A percentile compares a stretch with the other conserved stretches of the same genome.
Conservation (phyloP, 176 grass and related monocot genomes). For the Calamus simplicifolius region DNA sequence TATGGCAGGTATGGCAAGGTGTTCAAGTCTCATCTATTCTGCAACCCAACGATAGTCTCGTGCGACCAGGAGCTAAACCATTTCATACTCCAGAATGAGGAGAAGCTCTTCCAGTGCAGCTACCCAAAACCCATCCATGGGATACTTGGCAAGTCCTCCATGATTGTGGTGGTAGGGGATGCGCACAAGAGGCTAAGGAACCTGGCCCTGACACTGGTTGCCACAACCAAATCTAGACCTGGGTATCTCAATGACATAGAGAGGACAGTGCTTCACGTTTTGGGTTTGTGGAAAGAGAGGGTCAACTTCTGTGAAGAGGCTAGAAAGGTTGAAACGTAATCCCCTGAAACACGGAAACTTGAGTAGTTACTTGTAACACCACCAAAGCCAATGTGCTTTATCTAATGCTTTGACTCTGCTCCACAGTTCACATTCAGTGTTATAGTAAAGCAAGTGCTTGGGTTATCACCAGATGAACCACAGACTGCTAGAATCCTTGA, state of each 20-base stretch:
- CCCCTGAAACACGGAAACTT: conserved; percentile 23
- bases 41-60: conserved; percentile 63
- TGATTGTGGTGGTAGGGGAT: conserved; percentile 80
- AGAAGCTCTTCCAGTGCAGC: conserved; percentile 86
- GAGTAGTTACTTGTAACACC: conserved; percentile 17
- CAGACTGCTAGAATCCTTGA: conserved; percentile 63
- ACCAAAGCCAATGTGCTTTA: not conserved
- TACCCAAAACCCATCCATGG: conserved; percentile 79
- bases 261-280: conserved; percentile 50
- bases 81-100: conserved; percentile 95
- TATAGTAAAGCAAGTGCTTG: conserved; percentile 95
- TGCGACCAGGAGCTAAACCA: conserved; percentile 90
- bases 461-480: conserved; percentile 62
- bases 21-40: conserved; percentile 90
- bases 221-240: conserved; percentile 61
- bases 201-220: conserved; percentile 60
- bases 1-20: conserved; percentile 67
- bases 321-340: conserved; percentile 60
- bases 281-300: conserved; percentile 31
- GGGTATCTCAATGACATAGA: conserved; percentile 73
- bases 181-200: conserved; percentile 73
- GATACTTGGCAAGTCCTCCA: conserved; percentile 85
- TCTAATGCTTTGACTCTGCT: conserved; percentile 1
- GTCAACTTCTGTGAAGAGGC: conserved; percentile 66
- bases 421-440: conserved; percentile 85